phyloP scores from a whole-genome alignment of 352 stramenopile species.

The Pythium brachiatum region DNA sequence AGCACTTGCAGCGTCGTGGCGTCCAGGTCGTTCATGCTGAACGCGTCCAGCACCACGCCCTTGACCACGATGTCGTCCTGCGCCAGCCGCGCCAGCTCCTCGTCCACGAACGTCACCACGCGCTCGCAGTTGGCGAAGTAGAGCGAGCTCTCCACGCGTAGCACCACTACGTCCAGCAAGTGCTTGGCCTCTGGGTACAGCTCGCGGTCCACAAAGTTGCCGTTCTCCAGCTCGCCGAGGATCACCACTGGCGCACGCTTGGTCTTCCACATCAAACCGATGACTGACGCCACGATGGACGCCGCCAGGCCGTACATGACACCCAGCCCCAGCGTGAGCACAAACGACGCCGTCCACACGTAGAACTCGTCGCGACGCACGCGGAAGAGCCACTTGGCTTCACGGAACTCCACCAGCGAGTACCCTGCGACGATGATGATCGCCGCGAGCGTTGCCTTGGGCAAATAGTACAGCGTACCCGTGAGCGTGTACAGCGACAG shows the following conservation, averaged over 20 bases:
- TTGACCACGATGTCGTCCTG: slow-evolving; percentile 27
- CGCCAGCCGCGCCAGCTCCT: slow-evolving; percentile 27
- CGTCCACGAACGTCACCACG: background rate
- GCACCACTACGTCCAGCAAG: slow-evolving; percentile 33
- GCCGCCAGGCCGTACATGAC: too few relatives aligned
- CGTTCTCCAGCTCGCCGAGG: slow-evolving; percentile 28
- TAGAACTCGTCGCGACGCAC: slow-evolving; percentile 57
- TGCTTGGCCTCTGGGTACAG: slow-evolving; percentile 25
- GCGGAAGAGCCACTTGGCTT: slow-evolving; percentile 81
- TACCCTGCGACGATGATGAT: slow-evolving; percentile 91
- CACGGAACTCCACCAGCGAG: slow-evolving; percentile 83
- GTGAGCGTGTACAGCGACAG: slow-evolving; percentile 87
- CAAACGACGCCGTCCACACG: slow-evolving; percentile 47
- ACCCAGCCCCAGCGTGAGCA: too few relatives aligned
- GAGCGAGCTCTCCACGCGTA: slow-evolving; percentile 52
- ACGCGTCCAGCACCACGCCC: slow-evolving; percentile 46
- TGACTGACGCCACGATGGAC: too few relatives aligned
- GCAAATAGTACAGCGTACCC: slow-evolving; percentile 29
- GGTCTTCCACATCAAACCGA: too few relatives aligned
- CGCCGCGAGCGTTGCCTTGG: slow-evolving; percentile 63
- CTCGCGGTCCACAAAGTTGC: slow-evolving; percentile 36
- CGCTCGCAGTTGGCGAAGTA: slow-evolving; percentile 63
- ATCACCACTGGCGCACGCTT: too few relatives aligned
- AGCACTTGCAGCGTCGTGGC: slow-evolving; percentile 61
- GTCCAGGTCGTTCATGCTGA: slow-evolving; percentile 55